phyloP scores from a whole-genome alignment of 2,329 filamentous ascomycete genomes.

The Fulvia fulva region DNA sequence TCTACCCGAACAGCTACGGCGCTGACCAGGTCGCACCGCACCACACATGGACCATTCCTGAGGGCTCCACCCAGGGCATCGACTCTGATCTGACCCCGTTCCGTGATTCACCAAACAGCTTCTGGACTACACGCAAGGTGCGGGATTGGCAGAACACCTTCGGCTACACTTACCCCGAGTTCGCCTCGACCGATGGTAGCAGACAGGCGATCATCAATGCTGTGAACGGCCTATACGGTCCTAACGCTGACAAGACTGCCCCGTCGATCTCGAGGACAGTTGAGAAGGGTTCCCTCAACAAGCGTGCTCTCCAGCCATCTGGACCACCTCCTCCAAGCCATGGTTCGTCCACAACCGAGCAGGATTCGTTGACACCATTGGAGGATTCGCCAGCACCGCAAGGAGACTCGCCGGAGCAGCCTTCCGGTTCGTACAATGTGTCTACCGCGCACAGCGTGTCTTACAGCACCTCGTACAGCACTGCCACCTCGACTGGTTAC shows the following conservation, averaged over 20 bases:
- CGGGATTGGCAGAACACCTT: slow-evolving; percentile 62
- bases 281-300: slow-evolving; percentile 3
- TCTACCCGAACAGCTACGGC: slow-evolving; percentile 67
- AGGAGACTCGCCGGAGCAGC: neutral
- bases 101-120: slow-evolving; percentile 53
- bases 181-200: slow-evolving; percentile 47
- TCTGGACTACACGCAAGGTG: slow-evolving; percentile 64
- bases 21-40: slow-evolving; percentile 50
- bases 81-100: slow-evolving; percentile 52
- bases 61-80: slow-evolving; percentile 44
- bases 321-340: neutral
- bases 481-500: neutral
- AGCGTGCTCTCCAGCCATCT: slow-evolving; percentile 4
- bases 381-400: neutral
- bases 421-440: no score
- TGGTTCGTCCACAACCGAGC: no score
- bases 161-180: slow-evolving; percentile 72
- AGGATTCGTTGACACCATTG: neutral
- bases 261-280: slow-evolving; percentile 8
- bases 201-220: slow-evolving; percentile 41
- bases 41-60: slow-evolving; percentile 59
- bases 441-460: neutral
- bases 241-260: slow-evolving; percentile 14
- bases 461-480: neutral
- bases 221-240: slow-evolving; percentile 57